phyloP scores from a whole-genome alignment of 2,329 filamentous ascomycete genomes.

The Parastagonospora nodorum region DNA sequence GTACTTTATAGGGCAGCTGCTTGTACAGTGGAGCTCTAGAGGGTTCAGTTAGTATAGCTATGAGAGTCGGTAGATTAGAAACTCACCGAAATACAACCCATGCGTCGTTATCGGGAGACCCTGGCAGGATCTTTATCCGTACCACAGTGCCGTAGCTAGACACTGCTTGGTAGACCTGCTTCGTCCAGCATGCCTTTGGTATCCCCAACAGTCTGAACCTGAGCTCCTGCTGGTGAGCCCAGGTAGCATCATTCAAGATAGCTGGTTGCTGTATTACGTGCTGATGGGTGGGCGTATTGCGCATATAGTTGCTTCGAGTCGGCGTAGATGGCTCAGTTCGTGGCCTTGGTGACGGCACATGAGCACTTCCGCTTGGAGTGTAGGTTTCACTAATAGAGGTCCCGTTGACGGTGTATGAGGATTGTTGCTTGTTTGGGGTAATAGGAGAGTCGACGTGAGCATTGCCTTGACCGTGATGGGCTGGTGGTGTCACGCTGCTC shows the following conservation, averaged over 20 bases:
- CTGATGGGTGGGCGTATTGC: constrained; percentile 1
- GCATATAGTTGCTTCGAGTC: neutral
- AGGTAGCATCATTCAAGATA: constrained; percentile 10
- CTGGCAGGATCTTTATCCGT: constrained; percentile 33
- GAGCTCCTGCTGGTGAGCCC: constrained; percentile 25
- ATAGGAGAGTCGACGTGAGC: neutral
- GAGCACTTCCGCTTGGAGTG: constrained; percentile 1
- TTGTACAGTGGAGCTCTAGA: constrained; percentile 19
- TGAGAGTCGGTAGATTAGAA: too few relatives aligned
- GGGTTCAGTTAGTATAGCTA: neutral
- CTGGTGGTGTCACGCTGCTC: constrained; percentile 3
- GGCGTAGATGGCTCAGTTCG: neutral
- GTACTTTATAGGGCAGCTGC: constrained; percentile 10
- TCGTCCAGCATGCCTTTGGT: constrained; percentile 20
- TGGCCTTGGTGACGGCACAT: neutral
- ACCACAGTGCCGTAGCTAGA: constrained; percentile 31
- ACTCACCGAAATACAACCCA: constrained; percentile 33
- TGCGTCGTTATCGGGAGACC: constrained; percentile 14
- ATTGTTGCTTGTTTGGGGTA: constrained; percentile 7
- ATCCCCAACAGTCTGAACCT: constrained; percentile 27
- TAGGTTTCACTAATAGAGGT: constrained; percentile 22
- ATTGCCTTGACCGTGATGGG: neutral
- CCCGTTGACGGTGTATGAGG: constrained; percentile 14
- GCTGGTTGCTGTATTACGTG: constrained; percentile 1
- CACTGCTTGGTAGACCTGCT: constrained; percentile 28